phyloP scores from a whole-genome alignment of 176 grass and related monocot species.

The Zea luxurians region DNA sequence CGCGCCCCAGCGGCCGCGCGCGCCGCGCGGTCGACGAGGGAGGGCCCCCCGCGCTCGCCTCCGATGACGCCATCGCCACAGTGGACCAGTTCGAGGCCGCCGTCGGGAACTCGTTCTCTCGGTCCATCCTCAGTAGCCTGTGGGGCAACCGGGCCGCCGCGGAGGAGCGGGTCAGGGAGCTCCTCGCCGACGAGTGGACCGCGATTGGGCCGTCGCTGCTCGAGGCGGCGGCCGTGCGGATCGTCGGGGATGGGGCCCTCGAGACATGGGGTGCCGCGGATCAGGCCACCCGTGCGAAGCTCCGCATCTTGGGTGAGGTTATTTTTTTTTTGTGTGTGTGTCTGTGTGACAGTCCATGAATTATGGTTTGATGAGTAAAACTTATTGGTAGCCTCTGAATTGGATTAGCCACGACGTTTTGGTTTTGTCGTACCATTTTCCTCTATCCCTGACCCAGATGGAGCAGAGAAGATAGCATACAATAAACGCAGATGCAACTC shows the following conservation, averaged over 20 bases:
- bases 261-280: constrained; percentile 28
- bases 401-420: not conserved
- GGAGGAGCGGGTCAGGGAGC: constrained; percentile 41
- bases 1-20: constrained; percentile 37
- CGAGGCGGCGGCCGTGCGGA: constrained; percentile 33
- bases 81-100: constrained; percentile 47
- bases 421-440: too few species aligned
- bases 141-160: constrained; percentile 23
- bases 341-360: not conserved
- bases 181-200: constrained; percentile 40
- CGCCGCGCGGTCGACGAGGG: constrained; percentile 17
- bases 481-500: not conserved
- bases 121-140: constrained; percentile 10
- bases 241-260: constrained; percentile 33
- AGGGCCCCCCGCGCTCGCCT: constrained; percentile 14
- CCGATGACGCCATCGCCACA: not conserved
- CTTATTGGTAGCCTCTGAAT: not conserved
- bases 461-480: not conserved
- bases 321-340: not conserved
- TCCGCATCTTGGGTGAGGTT: constrained; percentile 41
- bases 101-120: constrained; percentile 34
- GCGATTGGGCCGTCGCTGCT: constrained; percentile 42
- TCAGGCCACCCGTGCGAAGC: constrained; percentile 15
- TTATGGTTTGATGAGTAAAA: not conserved
- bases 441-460: not conserved